Evolutionary conservation across 2,329 filamentous ascomycete genomes (phyloP), one percentile per base, ranked within the genome.

Genomic region (Microcyclospora tardicrescens): DNA sequence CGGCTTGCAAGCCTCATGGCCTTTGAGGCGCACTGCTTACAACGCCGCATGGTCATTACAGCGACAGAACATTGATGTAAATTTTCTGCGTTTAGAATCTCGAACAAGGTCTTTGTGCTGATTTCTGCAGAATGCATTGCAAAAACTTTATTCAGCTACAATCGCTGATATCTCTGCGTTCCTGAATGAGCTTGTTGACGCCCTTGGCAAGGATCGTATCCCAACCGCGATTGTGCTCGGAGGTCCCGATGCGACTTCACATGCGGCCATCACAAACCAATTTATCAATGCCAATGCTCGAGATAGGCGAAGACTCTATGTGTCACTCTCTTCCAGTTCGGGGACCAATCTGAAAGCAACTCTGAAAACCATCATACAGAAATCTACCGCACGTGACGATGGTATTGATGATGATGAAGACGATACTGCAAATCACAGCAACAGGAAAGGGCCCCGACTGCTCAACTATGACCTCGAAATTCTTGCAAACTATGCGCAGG

Each of bases 401-500:
- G 11, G 52, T 53, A 10, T 40, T 1, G 52, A 58, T 11, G 62
- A 66, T 2, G 72, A 75, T 16, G 75, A 75, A 3, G 76, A 79
- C 11, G 58, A 74, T 6, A 56, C 59, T 10, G 58, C 60, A 16
- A 50, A 53, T 3, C 11, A 49, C 33, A 51, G 51, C 13, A 16
- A 46, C 46, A 30, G 40, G 16, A 46, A 38, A 16, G 45, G 36
- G 4, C 45, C 50, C n/a, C 57, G 79, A 68, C 73, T 82, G 42
- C 69, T 89, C 2, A 80, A 84, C 50, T 91, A 89, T 55, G 84
- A 91, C 52, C 68, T 91, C 12, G 79, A 83, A 50, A 75, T 81
- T 16, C 60, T 91, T 24, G 64, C 77, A 43, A 68, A 73, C 16
- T 77, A 73, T 57, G 66, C 77, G 11, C 68, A 66, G 42, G 62